phyloP scores from a whole-genome alignment of 345 rosid genomes.

The Eucalyptus regnans region DNA sequence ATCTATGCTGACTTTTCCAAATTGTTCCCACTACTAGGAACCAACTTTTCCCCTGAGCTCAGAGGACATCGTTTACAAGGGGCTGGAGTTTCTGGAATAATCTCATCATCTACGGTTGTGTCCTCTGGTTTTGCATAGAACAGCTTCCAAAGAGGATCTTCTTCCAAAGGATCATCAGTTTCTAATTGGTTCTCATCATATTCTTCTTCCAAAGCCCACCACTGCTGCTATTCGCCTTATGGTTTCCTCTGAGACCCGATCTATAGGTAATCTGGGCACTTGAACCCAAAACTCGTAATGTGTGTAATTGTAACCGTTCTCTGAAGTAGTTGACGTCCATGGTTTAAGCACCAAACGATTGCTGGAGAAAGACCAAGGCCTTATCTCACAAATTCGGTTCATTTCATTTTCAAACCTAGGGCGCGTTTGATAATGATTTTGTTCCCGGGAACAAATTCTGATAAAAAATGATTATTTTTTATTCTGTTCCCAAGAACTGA shows the following conservation, averaged over 20 bases:
- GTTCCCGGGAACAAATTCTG: too few species aligned
- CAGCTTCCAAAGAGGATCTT: neutral
- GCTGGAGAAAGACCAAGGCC: neutral
- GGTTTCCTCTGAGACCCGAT: rapidly evolving
- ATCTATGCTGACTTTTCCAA: neutral
- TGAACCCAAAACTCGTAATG: too few species aligned
- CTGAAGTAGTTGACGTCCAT: rapidly evolving
- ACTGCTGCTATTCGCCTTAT: too few species aligned
- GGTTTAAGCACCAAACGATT: too few species aligned
- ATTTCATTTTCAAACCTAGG: too few species aligned
- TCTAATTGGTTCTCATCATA: too few species aligned
- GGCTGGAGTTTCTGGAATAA: neutral
- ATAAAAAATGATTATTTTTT: too few species aligned
- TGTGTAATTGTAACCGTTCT: too few species aligned
- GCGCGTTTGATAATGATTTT: too few species aligned
- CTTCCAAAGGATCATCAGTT: too few species aligned
- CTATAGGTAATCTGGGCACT: too few species aligned
- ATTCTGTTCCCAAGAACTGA: too few species aligned
- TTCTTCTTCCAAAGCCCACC: neutral
- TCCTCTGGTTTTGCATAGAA: neutral
- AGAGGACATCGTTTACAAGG: neutral
- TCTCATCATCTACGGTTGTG: neutral
- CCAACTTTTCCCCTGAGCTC: neutral
- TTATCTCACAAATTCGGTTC: rapidly evolving
- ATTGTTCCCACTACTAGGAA: neutral